Conservation (phyloP, 176 grass and related monocot genomes). For the Eragrostis nindensis region DNA sequence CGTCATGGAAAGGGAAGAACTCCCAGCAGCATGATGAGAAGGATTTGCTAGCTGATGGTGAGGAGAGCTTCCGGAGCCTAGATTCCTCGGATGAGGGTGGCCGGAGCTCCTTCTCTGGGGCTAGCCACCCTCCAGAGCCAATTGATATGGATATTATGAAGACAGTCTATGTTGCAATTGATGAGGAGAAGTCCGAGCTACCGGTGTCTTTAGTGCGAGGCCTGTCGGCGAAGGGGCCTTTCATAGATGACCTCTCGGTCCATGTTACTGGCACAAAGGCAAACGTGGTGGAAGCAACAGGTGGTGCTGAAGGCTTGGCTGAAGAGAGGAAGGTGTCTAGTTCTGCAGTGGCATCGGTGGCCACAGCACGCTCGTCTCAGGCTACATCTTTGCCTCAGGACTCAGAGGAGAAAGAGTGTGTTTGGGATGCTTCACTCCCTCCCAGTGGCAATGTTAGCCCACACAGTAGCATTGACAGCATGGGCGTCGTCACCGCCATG, state of each 20-base stretch:
- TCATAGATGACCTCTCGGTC: conserved; percentile 73
- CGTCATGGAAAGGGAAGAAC: conserved; percentile 67
- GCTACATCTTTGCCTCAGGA: conserved; percentile 56
- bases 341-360: conserved; percentile 42
- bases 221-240: conserved; percentile 69
- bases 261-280: conserved; percentile 53
- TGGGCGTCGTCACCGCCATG: conserved; percentile 63
- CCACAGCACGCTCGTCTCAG: conserved; percentile 41
- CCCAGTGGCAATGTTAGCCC: conserved; percentile 95
- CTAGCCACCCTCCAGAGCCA: conserved; percentile 83
- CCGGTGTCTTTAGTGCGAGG: conserved; percentile 55
- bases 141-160: conserved; percentile 93
- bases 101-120: conserved; percentile 78
- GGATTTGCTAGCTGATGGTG: conserved; percentile 60
- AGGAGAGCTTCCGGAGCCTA: conserved; percentile 81
- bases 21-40: conserved; percentile 61
- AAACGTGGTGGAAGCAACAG: conserved; percentile 36
- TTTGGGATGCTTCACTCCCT: conserved; percentile 92
- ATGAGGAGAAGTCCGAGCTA: conserved; percentile 64
- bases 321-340: conserved; percentile 53
- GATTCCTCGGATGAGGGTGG: conserved; percentile 76
- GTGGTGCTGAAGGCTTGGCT: conserved; percentile 45
- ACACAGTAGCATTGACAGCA: conserved; percentile 95
- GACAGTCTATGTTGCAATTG: conserved; percentile 87
- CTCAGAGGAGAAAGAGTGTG: conserved; percentile 86